Conservation (phyloP, 352 stramenopile genomes). For the Globisporangium canariense region DNA sequence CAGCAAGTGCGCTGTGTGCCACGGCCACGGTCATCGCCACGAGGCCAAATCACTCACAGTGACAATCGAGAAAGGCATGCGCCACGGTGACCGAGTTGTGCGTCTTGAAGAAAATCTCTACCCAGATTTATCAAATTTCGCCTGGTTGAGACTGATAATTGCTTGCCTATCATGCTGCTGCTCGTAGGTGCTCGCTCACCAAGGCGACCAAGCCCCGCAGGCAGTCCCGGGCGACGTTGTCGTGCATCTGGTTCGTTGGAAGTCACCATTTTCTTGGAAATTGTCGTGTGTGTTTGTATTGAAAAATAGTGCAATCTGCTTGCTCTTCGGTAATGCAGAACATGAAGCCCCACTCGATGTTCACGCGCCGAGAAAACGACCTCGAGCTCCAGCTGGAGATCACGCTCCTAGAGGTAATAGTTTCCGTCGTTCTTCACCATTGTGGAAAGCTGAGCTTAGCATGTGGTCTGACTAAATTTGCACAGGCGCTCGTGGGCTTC, state of each 20-base stretch:
- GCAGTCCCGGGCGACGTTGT: conserved; percentile 26
- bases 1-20: conserved; percentile 30
- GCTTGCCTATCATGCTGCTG: background rate
- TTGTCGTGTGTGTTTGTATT: background rate
- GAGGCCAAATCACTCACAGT: conserved; percentile 26
- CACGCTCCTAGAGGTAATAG: conserved; percentile 75
- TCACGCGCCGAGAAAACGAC: conserved; percentile 88
- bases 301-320: background rate
- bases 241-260: conserved; percentile 25
- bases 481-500: conserved; percentile 87
- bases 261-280: background rate
- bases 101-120: background rate
- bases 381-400: conserved; percentile 91
- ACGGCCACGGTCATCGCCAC: conserved; percentile 22
- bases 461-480: background rate
- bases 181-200: conserved; percentile 12
- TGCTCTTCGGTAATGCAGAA: background rate
- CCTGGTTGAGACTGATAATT: background rate
- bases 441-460: background rate
- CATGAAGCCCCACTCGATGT: conserved; percentile 49
- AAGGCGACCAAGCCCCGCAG: conserved; percentile 25
- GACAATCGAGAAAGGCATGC: conserved; percentile 28
- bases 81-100: conserved; percentile 34
- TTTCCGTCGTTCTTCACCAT: background rate
- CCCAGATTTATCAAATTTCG: background rate